Percentiles rank a stretch among this genome's conserved stretches.
Evolutionary conservation across 2,329 filamentous ascomycete genomes (phyloP).

Genomic region (Alternaria gaisen): DNA sequence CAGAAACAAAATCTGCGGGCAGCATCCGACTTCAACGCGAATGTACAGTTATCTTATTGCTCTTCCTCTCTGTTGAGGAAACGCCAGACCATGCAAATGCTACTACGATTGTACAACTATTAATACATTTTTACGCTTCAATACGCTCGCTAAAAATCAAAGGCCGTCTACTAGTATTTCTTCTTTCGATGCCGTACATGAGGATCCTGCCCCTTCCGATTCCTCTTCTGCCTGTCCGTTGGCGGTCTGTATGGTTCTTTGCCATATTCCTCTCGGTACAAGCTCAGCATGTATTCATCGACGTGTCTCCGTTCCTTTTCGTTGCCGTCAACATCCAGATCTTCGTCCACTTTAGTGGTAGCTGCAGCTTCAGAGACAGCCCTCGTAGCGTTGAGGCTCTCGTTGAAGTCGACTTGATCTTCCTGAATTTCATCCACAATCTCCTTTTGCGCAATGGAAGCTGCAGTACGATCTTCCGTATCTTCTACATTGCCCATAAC

Average conservation of each 20-base stretch:
- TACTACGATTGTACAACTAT: slow-evolving; percentile 3
- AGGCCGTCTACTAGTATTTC: slow-evolving; percentile 29
- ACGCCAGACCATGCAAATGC: slow-evolving; percentile 10
- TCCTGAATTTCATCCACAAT: slow-evolving; percentile 68
- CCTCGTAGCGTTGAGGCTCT: slow-evolving; percentile 39
- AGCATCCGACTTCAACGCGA: not conserved
- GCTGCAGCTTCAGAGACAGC: slow-evolving; percentile 31
- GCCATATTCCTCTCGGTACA: slow-evolving; percentile 44
- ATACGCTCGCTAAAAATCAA: slow-evolving; percentile 4
- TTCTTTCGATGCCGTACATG: slow-evolving; percentile 43
- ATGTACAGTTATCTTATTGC: not conserved
- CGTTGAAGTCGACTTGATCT: slow-evolving; percentile 54
- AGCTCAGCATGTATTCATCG: slow-evolving; percentile 48
- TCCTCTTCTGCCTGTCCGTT: slow-evolving; percentile 44
- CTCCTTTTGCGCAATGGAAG: slow-evolving; percentile 87
- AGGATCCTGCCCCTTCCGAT: slow-evolving; percentile 42
- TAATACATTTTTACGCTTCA: not conserved
- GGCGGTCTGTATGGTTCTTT: slow-evolving; percentile 45
- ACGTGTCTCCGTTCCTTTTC: slow-evolving; percentile 39
- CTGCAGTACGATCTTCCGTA: slow-evolving; percentile 87
- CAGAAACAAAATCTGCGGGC: not conserved
- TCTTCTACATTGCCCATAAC: slow-evolving; percentile 92
- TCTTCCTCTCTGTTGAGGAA: not conserved
- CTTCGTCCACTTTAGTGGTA: slow-evolving; percentile 25
- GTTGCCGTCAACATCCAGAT: slow-evolving; percentile 25